Base-by-base conservation (phyloP, 225 moss, liverwort and hornwort species). In the Neckera pumila region DNA sequence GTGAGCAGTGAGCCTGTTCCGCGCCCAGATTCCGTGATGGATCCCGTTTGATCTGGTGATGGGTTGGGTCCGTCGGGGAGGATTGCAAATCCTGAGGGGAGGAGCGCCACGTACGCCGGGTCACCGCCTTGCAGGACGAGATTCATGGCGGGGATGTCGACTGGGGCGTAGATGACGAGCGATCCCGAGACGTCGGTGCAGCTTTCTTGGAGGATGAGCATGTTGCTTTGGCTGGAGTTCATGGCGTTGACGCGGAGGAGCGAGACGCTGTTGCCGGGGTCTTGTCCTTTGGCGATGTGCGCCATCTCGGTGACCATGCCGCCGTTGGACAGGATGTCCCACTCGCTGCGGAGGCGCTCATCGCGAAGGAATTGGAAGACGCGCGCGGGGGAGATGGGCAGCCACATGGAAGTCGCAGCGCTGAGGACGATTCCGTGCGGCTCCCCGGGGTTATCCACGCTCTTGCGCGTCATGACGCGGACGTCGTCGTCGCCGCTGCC, bases 361-460 rank as follows among this genome's bases (percentile, higher is more conserved):
- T 93, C 92, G 20, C 93, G 91, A 78, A 93, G 83, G 47, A 92
- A 93, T 63, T 91, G 89, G 87, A 93, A 93, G 66, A 93, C 93
- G 38, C 93, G 92, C 71, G 89, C 91, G 49, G 93, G 92, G 28
- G 91, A 67, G 22, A 97, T 95, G 18, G 95, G 97, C 33, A 98
- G 92, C 98, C 98, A 98, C 81, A 98, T 92, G 27, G 98, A 98
- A 25, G 98, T 98, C 16, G 98, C 97, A 25, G 98, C 98, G 51
- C 95, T 95, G 49, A 98, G 91, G 31, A 98, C 97, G 28, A 97
- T 95, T 25, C 98, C 98, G 69, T 98, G 98, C 36, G 98, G 98
- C 90, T 98, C 98, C 28, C 98, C 98, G 12, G 98, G 98, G 62
- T 98, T 97, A 89, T 98, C 98, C 45, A 98, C 95, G 79, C 98